A percentile compares a stretch with the other conserved stretches of the same genome.
Evolutionary conservation across 352 stramenopile species (phyloP).

Genomic region (Pythium aquatile): DNA sequence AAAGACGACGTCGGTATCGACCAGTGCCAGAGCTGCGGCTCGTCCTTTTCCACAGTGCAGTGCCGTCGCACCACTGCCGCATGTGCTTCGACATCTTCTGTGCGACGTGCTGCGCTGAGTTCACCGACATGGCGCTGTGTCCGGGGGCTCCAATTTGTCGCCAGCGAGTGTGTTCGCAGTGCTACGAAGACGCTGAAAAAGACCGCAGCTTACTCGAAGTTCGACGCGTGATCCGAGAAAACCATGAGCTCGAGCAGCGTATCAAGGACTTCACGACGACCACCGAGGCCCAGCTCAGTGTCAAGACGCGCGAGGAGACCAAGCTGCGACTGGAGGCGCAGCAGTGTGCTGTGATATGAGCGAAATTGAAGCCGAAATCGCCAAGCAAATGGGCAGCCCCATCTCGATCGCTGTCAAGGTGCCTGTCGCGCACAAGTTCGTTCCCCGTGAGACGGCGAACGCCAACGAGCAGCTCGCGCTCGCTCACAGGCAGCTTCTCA

Average conservation of each 20-base stretch:
- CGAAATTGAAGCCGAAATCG: slow-evolving; percentile 48
- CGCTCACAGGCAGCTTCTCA: slow-evolving; percentile 63
- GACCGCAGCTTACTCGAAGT: slow-evolving; percentile 49
- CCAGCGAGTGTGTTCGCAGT: slow-evolving; percentile 58
- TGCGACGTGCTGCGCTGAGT: slow-evolving; percentile 40
- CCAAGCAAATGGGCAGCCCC: slow-evolving; percentile 39
- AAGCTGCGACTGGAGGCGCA: slow-evolving; percentile 43
- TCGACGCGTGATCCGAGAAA: slow-evolving; percentile 50
- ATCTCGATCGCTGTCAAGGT: slow-evolving; percentile 33
- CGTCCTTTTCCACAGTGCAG: slow-evolving; percentile 39
- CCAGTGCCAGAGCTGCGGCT: slow-evolving; percentile 50
- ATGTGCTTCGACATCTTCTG: slow-evolving; percentile 79
- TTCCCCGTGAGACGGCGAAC: slow-evolving; percentile 59
- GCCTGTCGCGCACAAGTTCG: slow-evolving; percentile 62
- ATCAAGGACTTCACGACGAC: slow-evolving; percentile 42
- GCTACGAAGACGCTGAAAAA: slow-evolving; percentile 50
- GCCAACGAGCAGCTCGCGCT: slow-evolving; percentile 59
- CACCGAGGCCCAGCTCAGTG: slow-evolving; percentile 34
- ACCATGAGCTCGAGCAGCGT: slow-evolving; percentile 57
- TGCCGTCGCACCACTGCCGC: slow-evolving; percentile 68
- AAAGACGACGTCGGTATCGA: slow-evolving; percentile 42
- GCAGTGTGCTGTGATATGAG: slow-evolving; percentile 44
- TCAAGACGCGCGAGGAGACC: slow-evolving; percentile 41
- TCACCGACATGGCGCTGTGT: slow-evolving; percentile 58
- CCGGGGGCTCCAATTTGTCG: slow-evolving; percentile 49